Evolutionary conservation across 176 grass and related monocot species (phyloP).

Genomic region (Musa beccarii): DNA sequence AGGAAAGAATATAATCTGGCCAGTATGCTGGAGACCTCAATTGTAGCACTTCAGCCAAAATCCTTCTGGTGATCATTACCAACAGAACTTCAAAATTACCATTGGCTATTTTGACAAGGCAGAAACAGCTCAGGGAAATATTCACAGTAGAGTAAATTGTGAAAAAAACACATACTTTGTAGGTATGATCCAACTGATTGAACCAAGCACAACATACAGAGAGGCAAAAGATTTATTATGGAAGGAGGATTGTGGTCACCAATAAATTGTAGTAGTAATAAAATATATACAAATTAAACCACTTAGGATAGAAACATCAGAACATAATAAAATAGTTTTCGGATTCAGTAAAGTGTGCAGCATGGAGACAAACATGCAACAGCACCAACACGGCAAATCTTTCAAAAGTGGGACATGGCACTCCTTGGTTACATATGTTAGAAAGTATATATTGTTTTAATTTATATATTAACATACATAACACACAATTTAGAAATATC

Average conservation of each 20-base stretch:
- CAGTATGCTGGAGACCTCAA: background rate
- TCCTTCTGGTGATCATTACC: background rate
- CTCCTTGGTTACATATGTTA: too few relatives aligned
- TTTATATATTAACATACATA: too few relatives aligned
- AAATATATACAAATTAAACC: background rate
- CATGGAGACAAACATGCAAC: too few relatives aligned
- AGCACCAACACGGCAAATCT: too few relatives aligned
- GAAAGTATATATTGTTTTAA: too few relatives aligned
- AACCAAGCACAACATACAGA: background rate
- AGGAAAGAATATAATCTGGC: background rate
- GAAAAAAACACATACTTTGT: background rate
- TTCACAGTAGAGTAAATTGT: background rate
- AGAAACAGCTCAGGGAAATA: background rate
- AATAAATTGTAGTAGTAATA: background rate
- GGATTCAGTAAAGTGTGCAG: background rate
- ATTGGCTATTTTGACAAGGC: background rate
- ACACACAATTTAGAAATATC: too few relatives aligned
- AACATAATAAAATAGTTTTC: background rate
- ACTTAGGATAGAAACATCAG: background rate
- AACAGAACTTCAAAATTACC: background rate
- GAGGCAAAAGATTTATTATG: background rate
- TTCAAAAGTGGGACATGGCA: too few relatives aligned
- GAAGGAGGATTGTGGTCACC: background rate
- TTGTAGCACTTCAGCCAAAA: background rate
- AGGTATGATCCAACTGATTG: background rate